Base-by-base conservation (phyloP, 75 land plant species). In the Cryptomeria japonica region DNA sequence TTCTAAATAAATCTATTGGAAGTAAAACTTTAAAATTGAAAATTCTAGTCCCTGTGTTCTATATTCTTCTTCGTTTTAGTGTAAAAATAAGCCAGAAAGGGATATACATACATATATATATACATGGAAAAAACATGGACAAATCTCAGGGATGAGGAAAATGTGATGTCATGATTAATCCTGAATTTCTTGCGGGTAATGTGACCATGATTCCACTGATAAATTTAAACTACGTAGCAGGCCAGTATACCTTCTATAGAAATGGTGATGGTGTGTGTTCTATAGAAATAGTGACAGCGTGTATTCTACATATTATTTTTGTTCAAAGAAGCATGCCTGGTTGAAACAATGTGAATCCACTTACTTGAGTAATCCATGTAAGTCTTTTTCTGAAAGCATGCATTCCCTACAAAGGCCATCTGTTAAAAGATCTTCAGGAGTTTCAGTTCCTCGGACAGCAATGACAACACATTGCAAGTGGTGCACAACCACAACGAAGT, bases 391-490 rank as follows among this genome's bases (percentile, higher is more conserved):
- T 58, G 93, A 86, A n/a, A 97, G 94, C 37, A 80, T 44, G 79
- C 95, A 96, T 83, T 96, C 97, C 44, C 92, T 89, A 83, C 97
- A 96, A 84, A 97, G 91, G 39, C 97, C 99, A 93, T 97, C 98
- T 32, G 95, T 97, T 80, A 97, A 86, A 84, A 97, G 95, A 87
- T 97, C 99, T 88, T 97, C 99, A 42, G 96, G 96, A 36, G 98
- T 95, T 89, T 96, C 99, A 84, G 98, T 97, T 84, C 99, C 99
- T 76, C 99, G 94, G 37, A 97, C 93, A 78, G 98, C 91, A 88
- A 97, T 96, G 11, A 97, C 92, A 46, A 96, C 92, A 78, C 90
- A 87, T 86, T 80, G 90, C 44, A 91, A 70, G 47, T 96, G 90
- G 90, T 95, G 95, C 53, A 93, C 79, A 87, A 96, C 98, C 72